Evolutionary conservation across 2,329 filamentous ascomycete species (phyloP), one percentile per base, ranked within the genome.

Genomic region (Paecilomyces formosus): DNA sequence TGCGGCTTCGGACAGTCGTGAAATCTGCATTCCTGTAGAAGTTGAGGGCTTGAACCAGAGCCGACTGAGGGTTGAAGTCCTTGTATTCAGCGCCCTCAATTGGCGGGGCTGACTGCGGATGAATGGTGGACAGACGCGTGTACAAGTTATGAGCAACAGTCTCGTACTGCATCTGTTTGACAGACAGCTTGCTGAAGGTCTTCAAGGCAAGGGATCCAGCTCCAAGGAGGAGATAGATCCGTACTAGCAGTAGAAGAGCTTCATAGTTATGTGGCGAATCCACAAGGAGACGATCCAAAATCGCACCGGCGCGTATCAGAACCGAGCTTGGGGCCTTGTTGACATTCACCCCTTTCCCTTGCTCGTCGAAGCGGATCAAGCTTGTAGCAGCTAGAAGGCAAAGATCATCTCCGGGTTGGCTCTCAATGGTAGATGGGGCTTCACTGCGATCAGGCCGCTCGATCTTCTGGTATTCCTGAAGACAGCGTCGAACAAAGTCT

Each of bases 161-260:
- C 62, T 80, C 77, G 62, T 73, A 77, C 64, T 81, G 78, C 59
- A 80, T 63, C 56, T 81, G 78, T 62, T 80, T 81, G 55, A 80
- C 70, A 15, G 75, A 76, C 18, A 81, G 71, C 58, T 73, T 75
- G 60, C 70, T 68, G 63, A 80, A 80, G 11, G 70, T 72, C 49
- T 70, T 73, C 62, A 80, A 65, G n/a, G 78, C 78, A 18, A 78
- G 69, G 28, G 77, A 79, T 7, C 76, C 73, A 28, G 75, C 74
- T 21, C 78, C 78, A 11, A 79, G 63, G 52, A 74, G 68, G 24
- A 76, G 65, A 57, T 78, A 78, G 26, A 79, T 70, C 30, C 76
- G 72, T 7, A 78, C 70, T 28, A 80, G 67, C 15, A 78, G 68
- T 28, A 80, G 66, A 3, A 78, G 67, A 6, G 76, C 73, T 58